phyloP scores from a whole-genome alignment of 352 stramenopile species.

The Phytopythium sindhum region DNA sequence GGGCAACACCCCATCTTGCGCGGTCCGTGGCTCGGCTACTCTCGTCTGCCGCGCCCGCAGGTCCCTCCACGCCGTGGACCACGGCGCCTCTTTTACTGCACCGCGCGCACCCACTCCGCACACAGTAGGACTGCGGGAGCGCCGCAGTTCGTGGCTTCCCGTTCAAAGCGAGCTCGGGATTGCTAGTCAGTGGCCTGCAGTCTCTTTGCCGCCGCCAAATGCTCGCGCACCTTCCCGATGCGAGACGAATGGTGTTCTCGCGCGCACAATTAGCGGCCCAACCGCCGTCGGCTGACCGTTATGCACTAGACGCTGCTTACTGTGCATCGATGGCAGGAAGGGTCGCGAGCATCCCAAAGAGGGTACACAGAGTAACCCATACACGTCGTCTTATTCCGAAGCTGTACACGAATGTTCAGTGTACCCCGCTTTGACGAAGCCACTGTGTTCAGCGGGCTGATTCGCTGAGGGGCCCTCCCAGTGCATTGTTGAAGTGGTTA shows the following conservation, averaged over 20 bases:
- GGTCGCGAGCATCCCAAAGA: too few species aligned
- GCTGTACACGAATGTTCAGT: too few species aligned
- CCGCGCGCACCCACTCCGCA: background rate
- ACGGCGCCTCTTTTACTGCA: background rate
- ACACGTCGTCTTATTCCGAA: too few species aligned
- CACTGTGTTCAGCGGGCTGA: too few species aligned
- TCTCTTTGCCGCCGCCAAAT: background rate
- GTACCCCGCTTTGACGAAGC: too few species aligned
- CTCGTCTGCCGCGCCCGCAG: background rate
- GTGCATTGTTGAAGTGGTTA: too few species aligned
- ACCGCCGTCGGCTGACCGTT: background rate
- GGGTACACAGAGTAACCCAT: too few species aligned
- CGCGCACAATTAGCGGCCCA: background rate
- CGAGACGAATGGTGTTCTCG: background rate
- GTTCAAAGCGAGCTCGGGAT: background rate
- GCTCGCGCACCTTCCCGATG: too few species aligned
- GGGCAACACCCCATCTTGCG: constrained; percentile 63
- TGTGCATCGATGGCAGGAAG: background rate
- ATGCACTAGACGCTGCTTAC: background rate
- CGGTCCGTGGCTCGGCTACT: constrained; percentile 1
- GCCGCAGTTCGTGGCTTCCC: background rate
- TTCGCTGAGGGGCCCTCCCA: too few species aligned
- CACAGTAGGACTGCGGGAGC: background rate
- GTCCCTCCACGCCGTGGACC: background rate
- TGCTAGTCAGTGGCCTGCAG: background rate